Percentiles rank a stretch among this genome's conserved stretches.
Conservation (phyloP, 2,329 filamentous ascomycete genomes). For the Pseudogymnoascus sp. region DNA sequence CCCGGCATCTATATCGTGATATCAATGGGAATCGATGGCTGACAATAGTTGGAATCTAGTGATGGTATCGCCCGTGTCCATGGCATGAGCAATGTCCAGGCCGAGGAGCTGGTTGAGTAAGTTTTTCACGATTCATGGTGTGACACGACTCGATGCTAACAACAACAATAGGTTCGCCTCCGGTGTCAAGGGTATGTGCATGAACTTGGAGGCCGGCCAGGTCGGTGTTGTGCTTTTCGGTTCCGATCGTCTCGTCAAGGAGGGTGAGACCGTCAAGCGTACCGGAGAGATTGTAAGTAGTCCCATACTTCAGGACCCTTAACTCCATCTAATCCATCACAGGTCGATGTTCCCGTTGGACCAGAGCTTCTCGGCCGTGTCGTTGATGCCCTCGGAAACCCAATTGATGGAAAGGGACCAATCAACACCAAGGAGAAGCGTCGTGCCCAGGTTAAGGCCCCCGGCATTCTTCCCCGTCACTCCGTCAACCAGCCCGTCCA, state of each 20-base stretch:
- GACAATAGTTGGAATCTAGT: conserved; percentile 48
- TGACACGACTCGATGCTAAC: conserved; percentile 24
- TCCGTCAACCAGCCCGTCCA: conserved; percentile 99
- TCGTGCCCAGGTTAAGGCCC: conserved; percentile 98
- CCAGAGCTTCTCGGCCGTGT: conserved; percentile 93
- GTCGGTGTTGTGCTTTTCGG: conserved; percentile 99
- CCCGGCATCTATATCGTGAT: background rate
- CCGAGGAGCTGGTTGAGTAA: conserved; percentile 99
- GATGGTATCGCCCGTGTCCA: conserved; percentile 99
- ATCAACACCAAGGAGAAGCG: conserved; percentile 85
- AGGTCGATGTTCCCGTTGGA: conserved; percentile 97
- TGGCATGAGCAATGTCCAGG: conserved; percentile 99
- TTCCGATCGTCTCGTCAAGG: conserved; percentile 99
- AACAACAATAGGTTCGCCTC: conserved; percentile 74
- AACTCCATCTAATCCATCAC: conserved; percentile 17
- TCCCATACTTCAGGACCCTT: conserved; percentile 5
- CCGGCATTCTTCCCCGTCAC: conserved; percentile 91
- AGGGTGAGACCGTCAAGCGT: conserved; percentile 99
- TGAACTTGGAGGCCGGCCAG: conserved; percentile 99
- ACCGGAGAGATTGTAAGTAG: conserved; percentile 93
- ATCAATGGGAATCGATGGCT: conserved; percentile 15
- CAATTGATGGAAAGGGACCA: conserved; percentile 98
- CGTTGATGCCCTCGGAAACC: conserved; percentile 96
- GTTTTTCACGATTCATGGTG: conserved; percentile 36
- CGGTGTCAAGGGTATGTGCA: conserved; percentile 99